Conservation (phyloP, 2,329 filamentous ascomycete genomes). For the Fusarium papillatum region DNA sequence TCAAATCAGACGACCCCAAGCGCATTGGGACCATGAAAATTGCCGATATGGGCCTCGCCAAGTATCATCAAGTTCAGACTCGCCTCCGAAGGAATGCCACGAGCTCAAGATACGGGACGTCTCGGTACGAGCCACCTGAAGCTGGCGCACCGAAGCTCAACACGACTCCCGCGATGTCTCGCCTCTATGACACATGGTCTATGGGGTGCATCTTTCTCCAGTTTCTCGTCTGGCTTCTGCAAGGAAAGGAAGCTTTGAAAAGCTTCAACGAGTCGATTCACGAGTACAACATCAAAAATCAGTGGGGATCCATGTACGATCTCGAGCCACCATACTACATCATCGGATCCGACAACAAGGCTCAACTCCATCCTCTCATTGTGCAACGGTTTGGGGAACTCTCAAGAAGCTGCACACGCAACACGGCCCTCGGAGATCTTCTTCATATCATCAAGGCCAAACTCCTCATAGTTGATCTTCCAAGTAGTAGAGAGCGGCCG, state of each 20-base stretch:
- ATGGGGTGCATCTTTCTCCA: constrained; percentile 17
- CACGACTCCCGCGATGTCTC: neutral
- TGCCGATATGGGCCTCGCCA: constrained; percentile 12
- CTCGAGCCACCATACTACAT: constrained; percentile 14
- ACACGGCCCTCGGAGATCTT: neutral
- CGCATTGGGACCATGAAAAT: constrained; percentile 6
- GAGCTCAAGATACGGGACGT: neutral
- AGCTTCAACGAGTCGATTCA: neutral
- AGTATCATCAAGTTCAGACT: constrained; percentile 10
- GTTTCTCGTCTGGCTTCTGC: constrained; percentile 11
- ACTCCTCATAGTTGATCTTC: neutral
- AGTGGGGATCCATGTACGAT: neutral
- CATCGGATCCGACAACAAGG: neutral
- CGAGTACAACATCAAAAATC: neutral
- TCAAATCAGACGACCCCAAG: neutral
- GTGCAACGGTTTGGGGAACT: neutral
- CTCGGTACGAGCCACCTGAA: constrained; percentile 6
- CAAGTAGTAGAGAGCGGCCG: neutral
- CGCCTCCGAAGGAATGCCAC: constrained; percentile 6
- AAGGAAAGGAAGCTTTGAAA: neutral
- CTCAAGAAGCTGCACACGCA: neutral
- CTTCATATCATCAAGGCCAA: neutral
- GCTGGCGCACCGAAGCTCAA: neutral
- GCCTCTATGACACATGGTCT: constrained; percentile 5
- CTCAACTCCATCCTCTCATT: neutral